Evolutionary conservation across 768 basidiomycete genomes (phyloP).

Genomic region (Hypholoma sublateritium): DNA sequence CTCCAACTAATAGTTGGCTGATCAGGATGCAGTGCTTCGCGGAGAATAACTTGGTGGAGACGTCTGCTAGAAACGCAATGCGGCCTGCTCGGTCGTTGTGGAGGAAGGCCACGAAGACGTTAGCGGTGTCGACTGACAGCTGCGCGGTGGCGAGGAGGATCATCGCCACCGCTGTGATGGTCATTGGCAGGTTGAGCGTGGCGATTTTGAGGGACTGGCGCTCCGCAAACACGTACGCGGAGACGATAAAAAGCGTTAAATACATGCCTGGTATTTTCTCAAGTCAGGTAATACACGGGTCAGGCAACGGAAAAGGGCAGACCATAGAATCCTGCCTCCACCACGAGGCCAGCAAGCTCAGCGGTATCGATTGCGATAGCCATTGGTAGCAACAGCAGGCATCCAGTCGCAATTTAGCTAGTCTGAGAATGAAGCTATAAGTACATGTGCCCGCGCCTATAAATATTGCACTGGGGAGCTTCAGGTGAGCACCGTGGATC

Average conservation of each 20-base stretch:
- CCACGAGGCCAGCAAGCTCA: conserved; percentile 10
- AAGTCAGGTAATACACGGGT: background rate
- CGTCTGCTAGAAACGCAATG: conserved; percentile 7
- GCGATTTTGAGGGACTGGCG: background rate
- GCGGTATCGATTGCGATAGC: conserved; percentile 5
- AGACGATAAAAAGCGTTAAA: conserved; percentile 5
- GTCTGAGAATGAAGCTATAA: background rate
- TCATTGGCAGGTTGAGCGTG: conserved; percentile 10
- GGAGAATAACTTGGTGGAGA: conserved; percentile 8
- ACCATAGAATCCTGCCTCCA: conserved; percentile 11
- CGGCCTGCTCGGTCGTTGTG: conserved; percentile 6
- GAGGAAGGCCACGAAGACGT: conserved; percentile 11
- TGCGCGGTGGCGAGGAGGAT: conserved; percentile 10
- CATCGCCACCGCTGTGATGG: conserved; percentile 11
- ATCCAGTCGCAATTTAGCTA: background rate
- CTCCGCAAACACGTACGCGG: conserved; percentile 8
- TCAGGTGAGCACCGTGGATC: too few relatives aligned
- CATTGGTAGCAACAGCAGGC: background rate
- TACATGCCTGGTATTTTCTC: conserved; percentile 6
- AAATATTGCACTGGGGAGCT: background rate
- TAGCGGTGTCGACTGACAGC: conserved; percentile 10
- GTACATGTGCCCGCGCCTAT: background rate
- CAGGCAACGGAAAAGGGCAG: background rate
- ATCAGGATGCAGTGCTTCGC: conserved; percentile 12
- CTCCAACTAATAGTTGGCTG: conserved; percentile 8